phyloP scores from a whole-genome alignment of 2,329 filamentous ascomycete species.

The Xylariaceae sp. region DNA sequence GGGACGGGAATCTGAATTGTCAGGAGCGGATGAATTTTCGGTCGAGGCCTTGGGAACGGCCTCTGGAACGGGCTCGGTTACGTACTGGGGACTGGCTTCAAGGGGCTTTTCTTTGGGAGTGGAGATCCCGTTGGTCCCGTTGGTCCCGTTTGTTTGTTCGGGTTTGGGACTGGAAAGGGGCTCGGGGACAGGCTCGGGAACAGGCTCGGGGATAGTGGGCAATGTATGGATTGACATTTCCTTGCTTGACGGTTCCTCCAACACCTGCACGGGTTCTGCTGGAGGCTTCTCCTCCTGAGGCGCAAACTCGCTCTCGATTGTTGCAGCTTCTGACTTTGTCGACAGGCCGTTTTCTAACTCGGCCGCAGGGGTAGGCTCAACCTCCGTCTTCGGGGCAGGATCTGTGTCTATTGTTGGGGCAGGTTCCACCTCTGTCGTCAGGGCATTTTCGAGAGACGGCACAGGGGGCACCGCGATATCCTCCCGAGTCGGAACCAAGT shows the following conservation, averaged over 20 bases:
- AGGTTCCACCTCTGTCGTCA: background rate
- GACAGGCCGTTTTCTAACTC: too few relatives aligned
- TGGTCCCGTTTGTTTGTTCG: background rate
- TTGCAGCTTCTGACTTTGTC: too few relatives aligned
- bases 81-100: background rate
- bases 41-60: background rate
- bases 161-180: background rate
- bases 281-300: background rate
- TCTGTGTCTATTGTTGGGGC: background rate
- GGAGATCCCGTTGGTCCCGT: background rate
- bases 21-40: background rate
- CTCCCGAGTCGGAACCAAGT: background rate
- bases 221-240: background rate
- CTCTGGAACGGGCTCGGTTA: background rate
- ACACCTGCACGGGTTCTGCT: background rate
- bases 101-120: background rate
- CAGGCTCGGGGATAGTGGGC: background rate
- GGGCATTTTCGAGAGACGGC: background rate
- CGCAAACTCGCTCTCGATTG: background rate
- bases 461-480: background rate
- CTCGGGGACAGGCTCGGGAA: background rate
- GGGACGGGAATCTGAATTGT: background rate
- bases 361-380: background rate
- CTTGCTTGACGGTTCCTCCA: background rate
- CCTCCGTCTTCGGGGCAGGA: background rate